phyloP scores from a whole-genome alignment of 768 basidiomycete species.

The Mycena metata region DNA sequence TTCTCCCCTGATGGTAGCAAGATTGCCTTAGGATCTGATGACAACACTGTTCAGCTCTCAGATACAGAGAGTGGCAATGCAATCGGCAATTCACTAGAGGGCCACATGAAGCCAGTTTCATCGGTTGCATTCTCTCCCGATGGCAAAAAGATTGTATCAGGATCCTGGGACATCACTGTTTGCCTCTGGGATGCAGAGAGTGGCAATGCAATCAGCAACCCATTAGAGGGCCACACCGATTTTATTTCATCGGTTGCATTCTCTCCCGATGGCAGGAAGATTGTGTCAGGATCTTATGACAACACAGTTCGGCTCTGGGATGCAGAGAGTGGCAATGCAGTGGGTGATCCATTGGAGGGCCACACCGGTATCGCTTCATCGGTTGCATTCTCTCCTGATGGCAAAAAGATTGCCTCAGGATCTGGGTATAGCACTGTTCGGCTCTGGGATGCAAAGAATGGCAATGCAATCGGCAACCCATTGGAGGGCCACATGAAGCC shows the following conservation, averaged over 20 bases:
- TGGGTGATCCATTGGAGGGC: conserved; percentile 7
- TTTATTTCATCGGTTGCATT: conserved; percentile 5
- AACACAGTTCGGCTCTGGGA: conserved; percentile 6
- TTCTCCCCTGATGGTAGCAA: background rate
- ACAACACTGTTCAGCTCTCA: too few species aligned
- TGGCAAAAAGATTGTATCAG: too few species aligned
- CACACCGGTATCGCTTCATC: background rate
- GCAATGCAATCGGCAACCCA: background rate
- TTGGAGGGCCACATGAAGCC: conserved; percentile 5
- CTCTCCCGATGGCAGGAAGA: background rate
- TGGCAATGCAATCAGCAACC: too few species aligned
- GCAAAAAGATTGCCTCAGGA: conserved; percentile 6
- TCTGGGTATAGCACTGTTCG: conserved; percentile 2
- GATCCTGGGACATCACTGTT: too few species aligned
- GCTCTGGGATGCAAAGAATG: too few species aligned
- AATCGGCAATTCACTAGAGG: too few species aligned
- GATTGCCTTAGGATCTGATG: too few species aligned
- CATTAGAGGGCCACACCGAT: conserved; percentile 11
- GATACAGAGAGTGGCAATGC: too few species aligned
- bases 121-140: too few species aligned
- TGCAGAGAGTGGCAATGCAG: too few species aligned
- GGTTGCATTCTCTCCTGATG: conserved; percentile 6
- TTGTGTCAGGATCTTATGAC: conserved; percentile 3
- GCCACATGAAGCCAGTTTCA: too few species aligned
- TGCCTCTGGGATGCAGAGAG: too few species aligned